Base-by-base conservation (phyloP, 164 flowering plant genomes). In the Platanus orientalis region DNA sequence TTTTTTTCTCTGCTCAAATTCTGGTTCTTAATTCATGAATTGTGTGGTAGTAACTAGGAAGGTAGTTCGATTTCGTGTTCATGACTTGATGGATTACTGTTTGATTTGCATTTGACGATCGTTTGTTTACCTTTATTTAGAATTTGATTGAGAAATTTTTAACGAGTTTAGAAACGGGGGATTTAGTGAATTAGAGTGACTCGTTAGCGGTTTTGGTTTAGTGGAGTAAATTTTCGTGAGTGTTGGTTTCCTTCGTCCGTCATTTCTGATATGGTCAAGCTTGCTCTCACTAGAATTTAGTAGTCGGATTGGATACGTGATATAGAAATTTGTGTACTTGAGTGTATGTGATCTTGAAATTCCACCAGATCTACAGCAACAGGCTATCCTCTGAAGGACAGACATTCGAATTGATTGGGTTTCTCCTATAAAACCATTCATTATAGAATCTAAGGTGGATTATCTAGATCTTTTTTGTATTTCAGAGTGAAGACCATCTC, bases 391-490 rank as follows among this genome's bases (percentile, higher is more conserved):
- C 5, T 42, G 64, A 25, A 11, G 9, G 29, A 36, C 42, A 7
- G 14, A 26, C 48, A 34, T 36, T 63, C 20, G 9, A 54, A 54
- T 14, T 63, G 58, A 30, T 36, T 63, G 52, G 11, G 12, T 23
- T 62, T 21, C 2, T n/a, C 10, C 16, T 52, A 12, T 17, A 45
- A 45, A 45, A 16, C 0, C n/a, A 45, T 45, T 19, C 49, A 4
- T 19, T 1, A 5, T 45, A 16, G 20, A 45, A 45, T 45, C 4
- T 14, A 45, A 16, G 4, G 49, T 45, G 1, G 19, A 45, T 45
- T 16, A 16, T 16, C 49, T 9, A 9, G 16, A 42, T 14, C 13
- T 4, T 13, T 42, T 42, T 42, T 10, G 13, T 42, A 42, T 4
- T 9, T 4, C 4, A 4, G 6, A 32, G 9, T 9, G 36, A 9